Evolutionary conservation across 768 basidiomycete species (phyloP), one percentile per base, ranked within the genome.

Genomic region (Phaeolepiota aurea): DNA sequence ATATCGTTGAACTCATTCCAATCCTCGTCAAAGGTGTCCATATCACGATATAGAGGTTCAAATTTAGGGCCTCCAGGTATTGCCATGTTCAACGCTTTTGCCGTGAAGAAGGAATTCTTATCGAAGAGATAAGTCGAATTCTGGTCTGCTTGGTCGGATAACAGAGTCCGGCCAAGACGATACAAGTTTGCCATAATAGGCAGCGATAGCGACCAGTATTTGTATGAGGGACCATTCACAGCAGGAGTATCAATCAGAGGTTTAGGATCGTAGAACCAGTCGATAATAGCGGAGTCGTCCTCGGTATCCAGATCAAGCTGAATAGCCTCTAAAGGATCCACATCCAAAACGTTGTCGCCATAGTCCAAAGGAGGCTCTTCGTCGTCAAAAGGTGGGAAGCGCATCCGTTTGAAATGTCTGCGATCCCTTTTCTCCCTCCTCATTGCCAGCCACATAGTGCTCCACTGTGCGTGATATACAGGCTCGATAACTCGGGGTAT

Each of bases 1-100:
- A 98, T 96, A 56, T 99, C 96, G 58, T 99, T 99, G 55, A 99
- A 99, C 59, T 96, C 92, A 60, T 96, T 96, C 92, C 92, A 96
- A 56, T 99, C 96, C 57, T 98, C 96, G 55, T 99, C 96, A 50
- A 90, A 97, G 10, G 84, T 72, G 54, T 98, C 96, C 83, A 93
- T 91, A 54, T 99, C 96, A 37, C 94, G 78, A 62, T 91, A 91
- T 19, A 99, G 68, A 12, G 94, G 96, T 68, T 99, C 96, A 48
- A 98, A 99, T 59, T 97, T 96, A 2, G 96, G 96, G 36, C 96
- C 96, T 43, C 94, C 96, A 0, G 96, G 96, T 50, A 96, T 94
- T 37, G 92, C 91, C 77, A 93, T 82, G 62, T 93, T 94, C 48
- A 94, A 72, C 11, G 92, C 92, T 64, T 99, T 99, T 20, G 96